Evolutionary conservation across 2,329 filamentous ascomycete genomes (phyloP), one percentile per base, ranked within the genome.

Genomic region (Penicillium capsulatum): DNA sequence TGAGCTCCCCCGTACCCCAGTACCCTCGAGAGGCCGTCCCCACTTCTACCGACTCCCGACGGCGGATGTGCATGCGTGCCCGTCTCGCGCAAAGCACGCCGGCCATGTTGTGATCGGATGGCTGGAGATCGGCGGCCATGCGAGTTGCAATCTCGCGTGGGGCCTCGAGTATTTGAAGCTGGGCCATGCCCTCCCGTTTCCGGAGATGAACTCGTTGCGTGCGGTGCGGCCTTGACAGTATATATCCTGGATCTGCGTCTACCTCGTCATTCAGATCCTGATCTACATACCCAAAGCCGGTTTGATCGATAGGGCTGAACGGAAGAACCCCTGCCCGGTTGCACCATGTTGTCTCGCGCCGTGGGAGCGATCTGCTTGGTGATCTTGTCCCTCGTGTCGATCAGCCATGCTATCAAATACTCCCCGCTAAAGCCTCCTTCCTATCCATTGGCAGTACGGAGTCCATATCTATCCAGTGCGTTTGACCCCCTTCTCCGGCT

Each of bases 371-470:
- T 45, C 31, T 38, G 27, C 22, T 17, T 52, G 31, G n/a, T 40
- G 31, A 41, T 19, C 2, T 43, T 38, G 1, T 34, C 30, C 33
- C 28, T 38, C 24, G 31, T 46, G 5, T 37, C 34, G 26, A 34
- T 20, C 20, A 33, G 29, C 11, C 13, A 39, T 38, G 45, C 44
- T 6, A 38, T 48, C 17, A 40, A 20, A 5, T 53, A 50, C 31
- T 38, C 42, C 15, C 51, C 48, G 4, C 29, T 50, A n/a, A 44
- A 51, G 27, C 61, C 64, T 13, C 66, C 65, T 5, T 64, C 65
- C 8, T 69, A 67, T 50, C 64, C 65, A 3, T 44, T 69, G 31
- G 65, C 65, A 2, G 64, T 69, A 30, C 57, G 58, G 22, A 66
- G 60, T 48, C 64, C 65, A 27, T 67, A 67, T 46, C 48, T 67